Evolutionary conservation across 1,139 yeast species (phyloP), one percentile per base, ranked within the genome.

Genomic region (Protomyces inundatus): DNA sequence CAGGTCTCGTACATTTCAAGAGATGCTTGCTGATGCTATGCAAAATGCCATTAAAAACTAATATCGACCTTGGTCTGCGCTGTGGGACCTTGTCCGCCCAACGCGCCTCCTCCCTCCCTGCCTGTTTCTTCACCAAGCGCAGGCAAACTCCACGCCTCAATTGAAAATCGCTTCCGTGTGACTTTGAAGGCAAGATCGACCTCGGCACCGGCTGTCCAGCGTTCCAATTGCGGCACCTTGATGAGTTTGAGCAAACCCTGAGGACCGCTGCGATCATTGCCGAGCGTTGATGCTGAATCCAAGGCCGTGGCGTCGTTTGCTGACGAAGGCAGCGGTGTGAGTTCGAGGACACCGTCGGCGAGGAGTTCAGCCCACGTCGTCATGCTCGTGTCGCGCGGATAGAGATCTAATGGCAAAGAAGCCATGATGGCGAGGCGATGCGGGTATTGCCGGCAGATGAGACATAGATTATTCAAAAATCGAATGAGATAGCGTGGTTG

Each of bases 281-380:
- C 33, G n/a, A n/a, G 42, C 40, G 75, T 90, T 90, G 2, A 98
- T 97, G 68, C 87, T 90, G 64, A 93, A 76, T 66, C 86, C 87
- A 23, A 93, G 73, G 3, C 87, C 86, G 0, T 87, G 81, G 71
- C 90, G 97, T 64, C 81, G 78, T n/a, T 88, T 70, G 37, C 74
- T 75, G 71, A n/a, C 34, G 55, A 40, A 1, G 64, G 62, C 75
- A 91, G 89, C 2, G 98, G 97, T 68, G 87, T 90, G 64, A 93
- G 77, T 66, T 86, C 87, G 23, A 93, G 73, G 3, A 88, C 86
- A 0, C 87, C 81, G 71, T 91, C 97, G 64, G 81, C 78, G 16
- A 88, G 70, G 37, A 75, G 75, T 71, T 89, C 96, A 32, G 88
- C 70, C 66, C 81, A 78, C 3, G 80, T 78, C 0, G 83, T 77